A percentile compares a stretch with the other conserved stretches of the same genome.
These are phyloP conservation scores for Glycyrrhiza uralensis DNA, from an alignment of 306 rosid species.

Conservation along the genomic window DNA sequence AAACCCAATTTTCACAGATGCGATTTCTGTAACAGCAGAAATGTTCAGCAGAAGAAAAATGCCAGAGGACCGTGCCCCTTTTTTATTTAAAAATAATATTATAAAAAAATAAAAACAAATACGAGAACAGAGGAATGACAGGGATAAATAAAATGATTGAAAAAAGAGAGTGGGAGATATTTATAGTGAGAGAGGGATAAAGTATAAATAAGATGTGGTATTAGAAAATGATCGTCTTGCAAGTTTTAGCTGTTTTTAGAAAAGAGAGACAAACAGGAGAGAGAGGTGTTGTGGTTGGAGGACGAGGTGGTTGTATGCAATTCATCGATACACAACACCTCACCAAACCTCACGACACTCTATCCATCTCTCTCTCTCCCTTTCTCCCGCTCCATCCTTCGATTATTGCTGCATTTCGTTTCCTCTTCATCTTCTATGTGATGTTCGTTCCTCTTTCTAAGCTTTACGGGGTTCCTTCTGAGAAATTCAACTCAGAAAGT, in stretches of 20 bases:
- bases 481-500: conserved; percentile 24
- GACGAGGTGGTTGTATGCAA: conserved; percentile 8
- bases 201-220: conserved; percentile 18
- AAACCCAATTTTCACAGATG: no score
- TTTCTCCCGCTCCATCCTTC: neutral
- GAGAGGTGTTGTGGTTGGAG: neutral
- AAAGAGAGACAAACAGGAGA: neutral
- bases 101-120: no score
- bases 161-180: neutral
- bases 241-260: conserved; percentile 2
- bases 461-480: conserved; percentile 23
- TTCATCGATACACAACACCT: conserved; percentile 12
- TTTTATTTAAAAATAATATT: no score
- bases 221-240: neutral
- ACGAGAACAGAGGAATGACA: no score
- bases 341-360: conserved; percentile 11
- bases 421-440: no score
- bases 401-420: conserved; percentile 6
- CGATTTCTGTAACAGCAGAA: no score
- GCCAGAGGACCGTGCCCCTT: no score
- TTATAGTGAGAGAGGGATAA: neutral
- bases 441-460: conserved; percentile 22
- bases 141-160: no score
- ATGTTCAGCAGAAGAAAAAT: no score
- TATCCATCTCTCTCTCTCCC: neutral